A percentile compares a stretch with the other conserved stretches of the same genome.
Evolutionary conservation across 371 early-diverging fungal genomes (phyloP).

Genomic region (Entomophthora muscae): DNA sequence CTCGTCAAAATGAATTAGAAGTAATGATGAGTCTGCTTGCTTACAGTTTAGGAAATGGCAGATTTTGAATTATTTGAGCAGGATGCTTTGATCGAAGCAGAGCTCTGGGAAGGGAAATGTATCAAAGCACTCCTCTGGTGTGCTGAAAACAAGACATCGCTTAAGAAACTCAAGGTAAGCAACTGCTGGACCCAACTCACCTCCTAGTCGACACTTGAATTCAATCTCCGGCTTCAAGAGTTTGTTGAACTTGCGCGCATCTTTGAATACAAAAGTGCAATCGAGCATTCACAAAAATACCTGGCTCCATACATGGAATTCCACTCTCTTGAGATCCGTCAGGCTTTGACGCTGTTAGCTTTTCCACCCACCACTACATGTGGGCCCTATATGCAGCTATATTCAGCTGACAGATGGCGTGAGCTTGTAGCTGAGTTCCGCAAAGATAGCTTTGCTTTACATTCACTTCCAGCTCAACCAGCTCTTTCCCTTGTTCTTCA

Average conservation of each 20-base stretch:
- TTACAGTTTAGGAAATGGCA: constrained; percentile 44
- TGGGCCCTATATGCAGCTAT: constrained; percentile 54
- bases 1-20: constrained; percentile 37
- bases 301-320: constrained; percentile 43
- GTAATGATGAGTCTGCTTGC: constrained; percentile 18
- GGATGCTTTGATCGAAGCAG: constrained; percentile 55
- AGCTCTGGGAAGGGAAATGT: constrained; percentile 53
- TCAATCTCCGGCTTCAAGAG: constrained; percentile 83
- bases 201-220: constrained; percentile 83
- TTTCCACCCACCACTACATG: constrained; percentile 55
- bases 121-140: constrained; percentile 83
- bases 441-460: constrained; percentile 60
- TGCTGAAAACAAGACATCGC: constrained; percentile 62
- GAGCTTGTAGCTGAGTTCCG: constrained; percentile 60
- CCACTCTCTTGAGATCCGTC: constrained; percentile 46
- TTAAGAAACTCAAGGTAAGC: constrained; percentile 57
- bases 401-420: constrained; percentile 61
- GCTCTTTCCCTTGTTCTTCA: constrained; percentile 70
- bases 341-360: constrained; percentile 74
- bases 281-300: constrained; percentile 67
- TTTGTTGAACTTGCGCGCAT: constrained; percentile 66
- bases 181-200: neutral
- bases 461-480: constrained; percentile 66
- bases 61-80: constrained; percentile 78
- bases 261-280: constrained; percentile 45